Base-by-base conservation (phyloP, 768 basidiomycete genomes). In the Tulasnella sp. region DNA sequence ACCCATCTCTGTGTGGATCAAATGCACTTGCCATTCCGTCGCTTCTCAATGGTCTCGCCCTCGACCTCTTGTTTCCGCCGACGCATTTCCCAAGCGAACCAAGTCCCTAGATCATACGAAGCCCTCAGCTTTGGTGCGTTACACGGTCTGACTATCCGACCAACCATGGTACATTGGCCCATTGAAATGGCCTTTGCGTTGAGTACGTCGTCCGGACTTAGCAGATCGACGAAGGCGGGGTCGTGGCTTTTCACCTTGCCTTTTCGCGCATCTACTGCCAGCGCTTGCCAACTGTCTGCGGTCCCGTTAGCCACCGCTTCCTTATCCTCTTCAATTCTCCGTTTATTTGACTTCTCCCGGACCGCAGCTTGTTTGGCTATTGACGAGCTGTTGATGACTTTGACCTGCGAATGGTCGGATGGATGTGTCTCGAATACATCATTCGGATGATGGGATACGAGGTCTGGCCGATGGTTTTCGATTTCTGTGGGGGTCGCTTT, bases 321-420 rank as follows among this genome's bases (percentile, higher is more conserved):
- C 5, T 58, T 25, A n/a, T 73, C 52, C 34, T 38, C 42, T n/a
- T 42, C 40, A 42, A 49, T 22, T 14, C 34, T n/a, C 25, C 42
- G 37, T 58, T 45, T 58, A 19, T 25, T 25, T 19, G 29, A 38
- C 40, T 49, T 73, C 17, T 45, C 29, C 8, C 52, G 72, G 12
- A 22, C 7, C 17, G 72, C 72, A 0, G 9, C 34, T 22, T 37
- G 42, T 22, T 25, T 42, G 39, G 72, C 42, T 36, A 67, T 36
- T 52, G 76, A 54, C 2, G 78, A 76, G 58, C 29, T 25, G 52
- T 77, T 58, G 39, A 69, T 64, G 37, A 79, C 36, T 14, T 78
- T 45, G 73, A 79, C 78, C 22, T 45, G 38, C 67, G 78, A 70
- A 67, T 79, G 78, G 25, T 77, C 77, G 36, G 78, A 79, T 11